Evolutionary conservation across 2,329 filamentous ascomycete species (phyloP), one percentile per base, ranked within the genome.

Genomic region (Tolypocladium ovalisporum): DNA sequence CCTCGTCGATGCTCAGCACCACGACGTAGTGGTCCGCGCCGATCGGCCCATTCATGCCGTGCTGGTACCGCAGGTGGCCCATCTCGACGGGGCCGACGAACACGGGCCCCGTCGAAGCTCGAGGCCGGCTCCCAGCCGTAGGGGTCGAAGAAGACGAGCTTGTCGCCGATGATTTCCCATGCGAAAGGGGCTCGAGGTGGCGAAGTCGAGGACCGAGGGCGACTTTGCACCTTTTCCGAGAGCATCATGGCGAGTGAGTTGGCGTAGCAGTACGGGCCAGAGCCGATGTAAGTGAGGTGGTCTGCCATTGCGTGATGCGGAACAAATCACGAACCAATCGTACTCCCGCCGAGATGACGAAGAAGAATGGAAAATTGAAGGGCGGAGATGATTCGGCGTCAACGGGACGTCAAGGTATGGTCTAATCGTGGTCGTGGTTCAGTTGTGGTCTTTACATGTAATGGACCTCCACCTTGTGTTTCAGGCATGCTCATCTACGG

Each of bases 11-110:
- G 27, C 34, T 12, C 29, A 59, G 51, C 19, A 60, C 56, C 19
- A 62, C 61, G 29, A 62, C 58, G 53, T 62, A 62, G 39, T 62
- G 61, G 32, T 62, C 61, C 12, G 61, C 61, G 19, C 61, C 60
- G 15, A 62, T 60, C 1, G 61, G 51, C 3, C 61, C 61, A 2
- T 54, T 57, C 17, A 52, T 57, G 19, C 42, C 59, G 8, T 60
- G 61, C 22, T 61, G 58, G 39, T 62, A 57, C 19, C 53, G 54
- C 36, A 62, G 51, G 27, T 58, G 56, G 29, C 61, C 61, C 61
- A 62, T 62, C 51, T 62, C 61, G 13, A 62, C 39, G 6, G 61
- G 61, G 12, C 60, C 61, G 35, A 62, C 57, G 56, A 62, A 61
- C 4, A 62, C 60, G 10, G 61, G 61, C 59, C 9, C 44, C 54